A percentile compares a stretch with the other conserved stretches of the same genome.
Evolutionary conservation across 1,284 basidiomycete genomes (phyloP).

Genomic region (Ceratobasidium sp.): DNA sequence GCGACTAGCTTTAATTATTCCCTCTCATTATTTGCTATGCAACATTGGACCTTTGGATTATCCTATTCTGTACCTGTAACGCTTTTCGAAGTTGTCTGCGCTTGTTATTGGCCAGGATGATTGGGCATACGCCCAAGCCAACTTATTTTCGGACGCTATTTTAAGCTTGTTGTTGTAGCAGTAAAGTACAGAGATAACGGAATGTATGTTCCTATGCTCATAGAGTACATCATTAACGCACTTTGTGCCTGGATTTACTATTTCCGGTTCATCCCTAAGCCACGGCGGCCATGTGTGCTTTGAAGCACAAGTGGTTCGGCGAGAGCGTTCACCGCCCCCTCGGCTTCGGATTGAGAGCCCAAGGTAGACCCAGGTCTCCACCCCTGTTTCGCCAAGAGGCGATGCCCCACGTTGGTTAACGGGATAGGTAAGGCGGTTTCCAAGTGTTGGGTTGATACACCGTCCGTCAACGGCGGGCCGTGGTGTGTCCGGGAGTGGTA

Average conservation of each 20-base stretch:
- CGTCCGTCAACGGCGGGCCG: constrained; percentile 27
- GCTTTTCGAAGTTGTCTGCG: constrained; percentile 1
- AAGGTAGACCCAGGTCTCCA: constrained; percentile 72
- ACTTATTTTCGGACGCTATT: constrained; percentile 14
- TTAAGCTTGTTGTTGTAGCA: constrained; percentile 11
- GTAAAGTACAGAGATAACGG: constrained; percentile 4
- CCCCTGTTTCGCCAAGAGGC: constrained; percentile 70
- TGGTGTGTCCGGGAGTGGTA: constrained; percentile 50
- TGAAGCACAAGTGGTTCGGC: constrained; percentile 40
- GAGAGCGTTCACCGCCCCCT: constrained; percentile 45
- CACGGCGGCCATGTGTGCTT: constrained; percentile 31
- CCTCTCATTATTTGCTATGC: constrained; percentile 39
- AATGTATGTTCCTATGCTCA: background rate
- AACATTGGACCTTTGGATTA: constrained; percentile 29
- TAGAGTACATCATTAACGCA: constrained; percentile 14
- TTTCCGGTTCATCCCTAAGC: constrained; percentile 38
- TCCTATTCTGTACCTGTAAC: constrained; percentile 31
- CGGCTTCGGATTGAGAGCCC: constrained; percentile 51
- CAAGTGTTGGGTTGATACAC: background rate
- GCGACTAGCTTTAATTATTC: constrained; percentile 34
- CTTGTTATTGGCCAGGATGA: constrained; percentile 15
- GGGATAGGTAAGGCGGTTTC: constrained; percentile 54
- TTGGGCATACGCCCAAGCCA: constrained; percentile 19
- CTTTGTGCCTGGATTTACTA: constrained; percentile 7
- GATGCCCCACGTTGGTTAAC: constrained; percentile 68